Evolutionary conservation across 2,329 filamentous ascomycete genomes (phyloP), one percentile per base, ranked within the genome.

Genomic region (Xenosphaeropsis pyriputrescens): DNA sequence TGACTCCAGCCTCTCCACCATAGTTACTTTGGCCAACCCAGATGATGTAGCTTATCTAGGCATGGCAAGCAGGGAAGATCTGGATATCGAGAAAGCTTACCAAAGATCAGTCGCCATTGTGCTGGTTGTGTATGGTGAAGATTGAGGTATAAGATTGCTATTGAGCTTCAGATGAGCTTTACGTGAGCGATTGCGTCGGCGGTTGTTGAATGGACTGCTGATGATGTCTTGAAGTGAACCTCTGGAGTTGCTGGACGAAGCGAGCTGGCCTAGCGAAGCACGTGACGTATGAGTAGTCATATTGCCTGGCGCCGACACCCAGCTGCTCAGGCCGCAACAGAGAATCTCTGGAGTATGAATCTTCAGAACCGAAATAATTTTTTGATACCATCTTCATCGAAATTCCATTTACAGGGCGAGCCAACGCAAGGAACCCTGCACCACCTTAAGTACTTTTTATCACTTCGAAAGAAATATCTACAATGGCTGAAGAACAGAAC

Each of bases 101-200:
- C 84, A 91, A 61, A 80, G 72, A 69, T 88, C 82, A 55, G 79
- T 68, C 60, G 76, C 64, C 83, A 91, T 89, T 57, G 65, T 79
- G 68, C 45, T 55, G 57, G 56, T 57, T 46, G 53, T 53, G 38
- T 49, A 43, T 45, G 50, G 41, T 44, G 32, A 19, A n/a, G 30
- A 32, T 33, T 34, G 38, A 18, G 37, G 39, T 41, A 14, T 29
- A 35, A 36, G 37, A 18, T 32, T 44, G 34, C 32, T 45, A 18
- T 18, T 38, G 41, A 42, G 46, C 46, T 40, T 51, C 35, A 37
- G 36, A 31, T 31, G 39, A 46, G 50, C 49, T 51, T 40, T 40
- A 41, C 29, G 35, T 40, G 17, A 39, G 41, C 34, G 42, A 46
- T 49, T 50, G 47, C 45, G 35, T 16, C 26, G 41, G 42, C 42